A percentile compares a stretch with the other conserved stretches of the same genome.
phyloP scores from a whole-genome alignment of 371 early-diverging fungal genomes.

The Fennellomyces sp. region DNA sequence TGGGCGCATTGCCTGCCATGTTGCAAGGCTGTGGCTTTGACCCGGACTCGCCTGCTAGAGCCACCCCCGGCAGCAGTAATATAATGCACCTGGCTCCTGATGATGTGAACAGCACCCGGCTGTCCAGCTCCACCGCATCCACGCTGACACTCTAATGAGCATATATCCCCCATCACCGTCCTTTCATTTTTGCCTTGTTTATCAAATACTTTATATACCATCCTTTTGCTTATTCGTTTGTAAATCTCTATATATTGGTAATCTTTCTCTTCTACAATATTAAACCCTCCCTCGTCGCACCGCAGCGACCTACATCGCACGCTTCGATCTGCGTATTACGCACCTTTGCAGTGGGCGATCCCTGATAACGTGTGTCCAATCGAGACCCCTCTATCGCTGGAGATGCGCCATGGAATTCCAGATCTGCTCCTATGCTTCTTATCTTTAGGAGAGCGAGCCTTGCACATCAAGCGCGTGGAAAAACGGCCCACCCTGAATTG shows the following conservation, averaged over 20 bases:
- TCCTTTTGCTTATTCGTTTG: neutral
- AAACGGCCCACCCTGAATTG: too few species aligned
- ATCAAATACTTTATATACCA: neutral
- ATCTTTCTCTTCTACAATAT: neutral
- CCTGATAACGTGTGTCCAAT: too few species aligned
- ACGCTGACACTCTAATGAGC: neutral
- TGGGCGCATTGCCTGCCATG: conserved; percentile 35
- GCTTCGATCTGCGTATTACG: too few species aligned
- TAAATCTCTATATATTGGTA: conserved; percentile 2
- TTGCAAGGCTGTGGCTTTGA: conserved; percentile 26
- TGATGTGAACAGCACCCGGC: neutral
- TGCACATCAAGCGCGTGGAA: too few species aligned
- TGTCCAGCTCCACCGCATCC: conserved; percentile 12
- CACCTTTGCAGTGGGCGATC: too few species aligned
- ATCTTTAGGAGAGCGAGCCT: too few species aligned
- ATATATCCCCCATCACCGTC: neutral
- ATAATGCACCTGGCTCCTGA: neutral
- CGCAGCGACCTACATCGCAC: too few species aligned
- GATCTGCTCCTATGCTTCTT: too few species aligned
- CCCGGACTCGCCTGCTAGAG: conserved; percentile 18
- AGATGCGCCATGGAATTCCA: too few species aligned
- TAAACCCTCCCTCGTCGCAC: too few species aligned
- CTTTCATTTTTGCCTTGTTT: neutral
- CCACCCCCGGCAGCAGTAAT: conserved; percentile 3
- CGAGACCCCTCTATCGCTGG: too few species aligned